Conservation (phyloP, 805 yeast species). For the Grigorovia jiainica region DNA sequence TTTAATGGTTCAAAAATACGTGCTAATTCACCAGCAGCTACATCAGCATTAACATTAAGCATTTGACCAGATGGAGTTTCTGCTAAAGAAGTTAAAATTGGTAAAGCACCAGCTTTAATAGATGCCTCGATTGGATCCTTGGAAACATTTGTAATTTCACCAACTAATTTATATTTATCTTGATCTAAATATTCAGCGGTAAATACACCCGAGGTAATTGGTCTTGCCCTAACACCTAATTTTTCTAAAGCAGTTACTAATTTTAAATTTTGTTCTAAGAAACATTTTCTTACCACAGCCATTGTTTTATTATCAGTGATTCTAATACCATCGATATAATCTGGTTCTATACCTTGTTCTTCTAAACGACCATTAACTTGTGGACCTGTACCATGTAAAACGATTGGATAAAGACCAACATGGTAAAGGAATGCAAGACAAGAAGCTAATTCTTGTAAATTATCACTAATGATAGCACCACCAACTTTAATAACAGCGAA, state of each 20-base stretch:
- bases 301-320: constrained; percentile 91
- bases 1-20: constrained; percentile 94
- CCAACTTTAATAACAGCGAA: constrained; percentile 98
- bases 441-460: constrained; percentile 85
- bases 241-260: constrained; percentile 92
- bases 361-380: constrained; percentile 93
- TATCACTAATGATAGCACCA: constrained; percentile 96
- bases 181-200: constrained; percentile 85
- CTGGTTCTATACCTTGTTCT: constrained; percentile 90
- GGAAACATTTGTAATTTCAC: constrained; percentile 77
- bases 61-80: constrained; percentile 96
- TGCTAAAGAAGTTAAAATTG: constrained; percentile 91
- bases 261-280: constrained; percentile 88
- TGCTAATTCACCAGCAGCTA: constrained; percentile 97
- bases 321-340: constrained; percentile 91
- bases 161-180: constrained; percentile 87
- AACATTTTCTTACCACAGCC: constrained; percentile 92
- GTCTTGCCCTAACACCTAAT: constrained; percentile 96
- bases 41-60: constrained; percentile 95
- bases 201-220: constrained; percentile 96
- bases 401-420: constrained; percentile 94
- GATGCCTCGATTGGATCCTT: constrained; percentile 89
- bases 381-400: constrained; percentile 97
- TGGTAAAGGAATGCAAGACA: constrained; percentile 94
- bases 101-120: constrained; percentile 91